Percentiles rank a stretch among this genome's conserved stretches.
phyloP scores from a whole-genome alignment of 1,139 yeast species.

The Debaryomycetaceae sp. region DNA sequence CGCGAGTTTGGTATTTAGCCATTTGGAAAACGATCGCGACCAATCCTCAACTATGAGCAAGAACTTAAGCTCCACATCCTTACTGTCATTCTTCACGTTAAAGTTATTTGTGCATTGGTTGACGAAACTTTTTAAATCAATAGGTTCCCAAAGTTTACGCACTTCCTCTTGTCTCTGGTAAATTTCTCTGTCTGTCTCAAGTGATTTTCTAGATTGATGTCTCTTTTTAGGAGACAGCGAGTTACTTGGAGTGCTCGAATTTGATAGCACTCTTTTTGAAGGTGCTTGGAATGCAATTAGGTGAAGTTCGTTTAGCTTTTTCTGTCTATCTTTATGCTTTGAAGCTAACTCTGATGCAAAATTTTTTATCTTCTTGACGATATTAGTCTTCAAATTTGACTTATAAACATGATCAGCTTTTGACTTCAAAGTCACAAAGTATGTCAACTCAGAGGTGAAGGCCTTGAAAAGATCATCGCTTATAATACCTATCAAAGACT shows the following conservation, averaged over 20 bases:
- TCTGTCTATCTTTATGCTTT: constrained; percentile 21
- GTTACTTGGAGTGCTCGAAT: constrained; percentile 14
- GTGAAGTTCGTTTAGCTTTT: constrained; percentile 44
- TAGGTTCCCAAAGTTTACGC: constrained; percentile 39
- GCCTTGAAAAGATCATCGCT: constrained; percentile 53
- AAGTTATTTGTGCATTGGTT: constrained; percentile 20
- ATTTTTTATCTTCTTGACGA: constrained; percentile 19
- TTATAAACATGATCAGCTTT: constrained; percentile 35
- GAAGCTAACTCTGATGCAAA: constrained; percentile 22
- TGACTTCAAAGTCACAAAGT: constrained; percentile 37
- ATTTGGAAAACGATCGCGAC: constrained; percentile 38
- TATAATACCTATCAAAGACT: constrained; percentile 30
- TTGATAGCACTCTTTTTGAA: constrained; percentile 18
- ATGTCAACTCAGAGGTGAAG: constrained; percentile 55
- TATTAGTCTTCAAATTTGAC: constrained; percentile 19
- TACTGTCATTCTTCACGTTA: constrained; percentile 17
- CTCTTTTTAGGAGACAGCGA: constrained; percentile 10
- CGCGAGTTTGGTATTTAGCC: constrained; percentile 43
- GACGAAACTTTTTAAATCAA: constrained; percentile 26
- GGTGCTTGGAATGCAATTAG: constrained; percentile 26
- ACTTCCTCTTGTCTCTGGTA: constrained; percentile 30
- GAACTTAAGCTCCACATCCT: constrained; percentile 23
- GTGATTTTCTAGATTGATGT: constrained; percentile 9
- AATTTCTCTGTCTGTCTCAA: constrained; percentile 15
- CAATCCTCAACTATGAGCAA: constrained; percentile 46